These are phyloP conservation scores for Spathaspora sp. DNA, from an alignment of 805 yeast genomes.

Conservation along the genomic window DNA sequence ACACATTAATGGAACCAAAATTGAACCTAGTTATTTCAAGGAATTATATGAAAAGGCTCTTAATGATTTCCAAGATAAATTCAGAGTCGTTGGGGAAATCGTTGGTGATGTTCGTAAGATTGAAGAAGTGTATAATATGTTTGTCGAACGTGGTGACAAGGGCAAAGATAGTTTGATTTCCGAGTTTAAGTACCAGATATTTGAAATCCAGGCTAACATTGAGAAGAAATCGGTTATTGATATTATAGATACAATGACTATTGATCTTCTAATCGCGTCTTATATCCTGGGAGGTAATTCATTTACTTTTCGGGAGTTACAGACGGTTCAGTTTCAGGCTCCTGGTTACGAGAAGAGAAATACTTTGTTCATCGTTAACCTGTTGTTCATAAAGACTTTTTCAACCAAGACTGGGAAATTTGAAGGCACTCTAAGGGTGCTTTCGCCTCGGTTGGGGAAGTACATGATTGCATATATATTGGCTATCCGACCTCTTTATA, in stretches of 20 bases:
- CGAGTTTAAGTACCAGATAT: too few species aligned
- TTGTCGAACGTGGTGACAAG: too few species aligned
- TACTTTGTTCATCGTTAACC: background rate
- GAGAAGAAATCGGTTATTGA: background rate
- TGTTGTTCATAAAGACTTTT: background rate
- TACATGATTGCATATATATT: background rate
- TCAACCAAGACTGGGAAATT: background rate
- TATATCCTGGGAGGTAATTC: background rate
- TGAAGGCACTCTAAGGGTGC: background rate
- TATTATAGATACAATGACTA: background rate
- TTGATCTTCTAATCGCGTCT: background rate
- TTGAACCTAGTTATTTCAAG: too few species aligned
- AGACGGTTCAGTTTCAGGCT: background rate
- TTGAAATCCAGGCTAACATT: too few species aligned
- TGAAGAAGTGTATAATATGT: too few species aligned
- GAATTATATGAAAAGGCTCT: too few species aligned
- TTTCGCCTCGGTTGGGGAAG: background rate
- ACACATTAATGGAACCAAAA: too few species aligned
- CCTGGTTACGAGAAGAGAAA: background rate
- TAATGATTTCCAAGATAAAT: too few species aligned
- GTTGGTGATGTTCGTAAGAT: too few species aligned
- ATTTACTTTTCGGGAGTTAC: background rate
- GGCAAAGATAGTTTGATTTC: too few species aligned
- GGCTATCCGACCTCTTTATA: background rate
- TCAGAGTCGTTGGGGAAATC: too few species aligned